These are phyloP conservation scores for Marchantia paleacea DNA, from an alignment of 225 moss, liverwort and hornwort genomes.

Conservation along the genomic window DNA sequence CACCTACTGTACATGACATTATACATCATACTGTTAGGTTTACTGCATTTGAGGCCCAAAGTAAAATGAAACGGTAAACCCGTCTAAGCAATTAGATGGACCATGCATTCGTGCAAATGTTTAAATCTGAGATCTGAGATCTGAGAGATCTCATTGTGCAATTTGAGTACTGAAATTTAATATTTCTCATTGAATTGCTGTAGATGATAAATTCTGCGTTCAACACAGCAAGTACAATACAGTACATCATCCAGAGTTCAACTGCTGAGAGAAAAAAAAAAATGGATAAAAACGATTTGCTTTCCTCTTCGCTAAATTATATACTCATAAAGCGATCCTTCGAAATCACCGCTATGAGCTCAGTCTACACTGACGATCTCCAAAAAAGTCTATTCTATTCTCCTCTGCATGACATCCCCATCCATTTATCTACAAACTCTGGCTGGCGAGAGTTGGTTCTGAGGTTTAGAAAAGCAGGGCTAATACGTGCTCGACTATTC, in stretches of 20 bases:
- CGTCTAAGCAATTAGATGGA: too few species aligned
- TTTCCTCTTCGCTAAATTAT: constrained; percentile 5
- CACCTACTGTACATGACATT: too few species aligned
- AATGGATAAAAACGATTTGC: neutral
- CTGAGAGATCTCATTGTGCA: too few species aligned
- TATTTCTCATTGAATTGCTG: constrained; percentile 11
- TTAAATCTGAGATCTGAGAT: too few species aligned
- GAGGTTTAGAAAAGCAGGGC: constrained; percentile 4
- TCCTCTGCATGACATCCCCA: constrained; percentile 6
- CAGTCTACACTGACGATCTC: neutral
- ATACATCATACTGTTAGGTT: too few species aligned
- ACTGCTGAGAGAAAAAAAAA: neutral
- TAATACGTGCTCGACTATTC: constrained; percentile 6
- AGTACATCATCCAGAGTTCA: neutral
- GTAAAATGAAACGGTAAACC: too few species aligned
- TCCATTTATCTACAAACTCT: constrained; percentile 21
- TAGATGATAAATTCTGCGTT: neutral
- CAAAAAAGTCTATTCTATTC: neutral
- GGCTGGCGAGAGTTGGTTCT: constrained; percentile 1
- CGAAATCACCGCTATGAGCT: neutral
- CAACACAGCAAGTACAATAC: neutral
- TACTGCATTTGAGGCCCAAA: too few species aligned
- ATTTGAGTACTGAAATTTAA: neutral
- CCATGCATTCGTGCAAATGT: too few species aligned
- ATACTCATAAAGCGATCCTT: constrained; percentile 2